Evolutionary conservation across 2,329 filamentous ascomycete genomes (phyloP), one percentile per base, ranked within the genome.

Genomic region (Didymellaceae sp.): DNA sequence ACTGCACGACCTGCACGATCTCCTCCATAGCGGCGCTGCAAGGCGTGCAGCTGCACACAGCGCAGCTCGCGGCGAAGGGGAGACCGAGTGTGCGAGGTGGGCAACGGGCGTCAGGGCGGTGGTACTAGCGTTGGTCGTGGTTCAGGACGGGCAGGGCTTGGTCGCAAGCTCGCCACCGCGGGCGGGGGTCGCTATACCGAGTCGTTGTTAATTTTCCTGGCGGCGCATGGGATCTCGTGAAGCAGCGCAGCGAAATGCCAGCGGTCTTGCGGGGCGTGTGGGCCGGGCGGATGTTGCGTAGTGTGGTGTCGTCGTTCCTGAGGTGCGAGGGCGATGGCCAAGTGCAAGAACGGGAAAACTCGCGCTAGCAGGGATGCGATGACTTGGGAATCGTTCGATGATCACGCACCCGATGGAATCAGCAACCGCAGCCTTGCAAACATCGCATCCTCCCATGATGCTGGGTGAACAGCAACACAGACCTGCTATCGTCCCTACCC

Each of bases 11-110:
- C 20, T 68, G 62, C 16, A 48, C 31, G n/a, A 61, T 58, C 26
- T 52, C 66, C 13, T 71, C 69, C 69, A 72, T 73, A 16, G 44
- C 38, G 48, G 51, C 30, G 42, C n/a, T n/a, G n/a, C n/a, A n/a
- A n/a, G n/a, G n/a, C n/a, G n/a, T n/a, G n/a, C n/a, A n/a, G n/a
- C n/a, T n/a, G n/a, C n/a, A 31, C 48, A 57, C 61, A 55, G 51
- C 26, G 26, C 26, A 28, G 26, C 26, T n/a, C n/a, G 50, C 48
- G 56, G 54, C 43, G 50, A 47, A 58, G 58, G 44, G 57, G 41
- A 30, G 57, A 46, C 32, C 42, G 38, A 49, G 55, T 57, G 48
- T 60, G 55, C 44, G 48, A 48, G 11, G 22, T 10, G 10, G 22
- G 22, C 10, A n/a, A 56, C 55, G 48, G 49, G 54, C 57, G 58